A percentile compares a stretch with the other conserved stretches of the same genome.
Evolutionary conservation across 768 basidiomycete species (phyloP).

Genomic region (Tulasnella sp.): DNA sequence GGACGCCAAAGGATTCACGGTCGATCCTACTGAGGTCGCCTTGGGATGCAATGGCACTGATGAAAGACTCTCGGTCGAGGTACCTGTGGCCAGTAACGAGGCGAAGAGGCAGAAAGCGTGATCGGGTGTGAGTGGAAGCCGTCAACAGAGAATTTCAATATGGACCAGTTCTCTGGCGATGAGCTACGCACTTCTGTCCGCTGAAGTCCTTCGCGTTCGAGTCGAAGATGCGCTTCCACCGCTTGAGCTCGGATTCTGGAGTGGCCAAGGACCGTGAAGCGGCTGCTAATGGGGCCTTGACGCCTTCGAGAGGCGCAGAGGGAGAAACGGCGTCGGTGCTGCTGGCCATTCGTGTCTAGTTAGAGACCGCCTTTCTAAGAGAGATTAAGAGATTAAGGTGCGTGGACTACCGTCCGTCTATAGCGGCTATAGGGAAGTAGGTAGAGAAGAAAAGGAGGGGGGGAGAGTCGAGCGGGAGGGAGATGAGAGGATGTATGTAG

Average conservation of each 20-base stretch:
- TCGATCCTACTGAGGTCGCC: conserved; percentile 82
- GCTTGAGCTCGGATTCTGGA: conserved; percentile 78
- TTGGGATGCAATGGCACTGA: conserved; percentile 89
- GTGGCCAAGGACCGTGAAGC: conserved; percentile 45
- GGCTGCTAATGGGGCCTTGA: not conserved
- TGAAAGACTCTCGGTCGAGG: conserved; percentile 82
- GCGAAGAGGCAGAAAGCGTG: not conserved
- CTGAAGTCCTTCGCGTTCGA: conserved; percentile 69
- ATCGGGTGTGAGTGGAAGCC: conserved; percentile 11
- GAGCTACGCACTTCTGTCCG: conserved; percentile 66
- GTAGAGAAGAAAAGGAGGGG: not conserved
- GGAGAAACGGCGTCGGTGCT: conserved; percentile 9
- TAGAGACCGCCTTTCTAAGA: not conserved
- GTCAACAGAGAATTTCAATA: conserved; percentile 28
- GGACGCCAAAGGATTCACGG: conserved; percentile 80
- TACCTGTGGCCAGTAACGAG: conserved; percentile 51
- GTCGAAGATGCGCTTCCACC: conserved; percentile 89
- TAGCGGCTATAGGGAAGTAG: not conserved
- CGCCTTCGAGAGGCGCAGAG: conserved; percentile 1
- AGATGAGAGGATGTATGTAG: not conserved
- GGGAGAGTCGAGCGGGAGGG: not conserved
- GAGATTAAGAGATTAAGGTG: not conserved
- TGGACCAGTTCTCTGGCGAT: conserved; percentile 13
- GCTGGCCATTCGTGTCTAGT: not conserved
- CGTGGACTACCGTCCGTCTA: not conserved